Evolutionary conservation across 2,329 filamentous ascomycete species (phyloP).

Genomic region (Penicillium nordicum): DNA sequence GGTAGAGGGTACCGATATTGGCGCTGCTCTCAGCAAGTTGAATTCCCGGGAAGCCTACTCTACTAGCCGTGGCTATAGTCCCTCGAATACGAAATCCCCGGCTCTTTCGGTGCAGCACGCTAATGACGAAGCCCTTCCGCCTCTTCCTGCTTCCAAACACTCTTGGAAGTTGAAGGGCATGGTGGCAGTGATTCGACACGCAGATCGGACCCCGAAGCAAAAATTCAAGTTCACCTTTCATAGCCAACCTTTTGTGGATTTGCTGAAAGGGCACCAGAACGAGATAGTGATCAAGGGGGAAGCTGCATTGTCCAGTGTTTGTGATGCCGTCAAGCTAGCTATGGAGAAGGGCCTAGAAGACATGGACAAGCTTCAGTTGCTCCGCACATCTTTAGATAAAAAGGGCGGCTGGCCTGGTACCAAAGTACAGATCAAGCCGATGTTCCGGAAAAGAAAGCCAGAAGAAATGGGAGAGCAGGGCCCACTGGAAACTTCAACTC

Average conservation of each 20-base stretch:
- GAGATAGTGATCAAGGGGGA: slow-evolving; percentile 93
- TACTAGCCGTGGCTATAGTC: slow-evolving; percentile 20
- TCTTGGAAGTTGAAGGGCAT: slow-evolving; percentile 98
- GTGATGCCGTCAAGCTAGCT: slow-evolving; percentile 80
- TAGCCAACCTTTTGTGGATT: slow-evolving; percentile 88
- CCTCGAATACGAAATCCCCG: slow-evolving; percentile 27
- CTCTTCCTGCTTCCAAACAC: slow-evolving; percentile 72
- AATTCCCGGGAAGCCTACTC: slow-evolving; percentile 24
- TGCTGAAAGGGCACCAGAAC: slow-evolving; percentile 92
- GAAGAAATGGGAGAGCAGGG: slow-evolving; percentile 49
- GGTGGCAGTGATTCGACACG: slow-evolving; percentile 92
- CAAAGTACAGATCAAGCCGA: slow-evolving; percentile 98
- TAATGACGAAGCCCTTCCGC: slow-evolving; percentile 38
- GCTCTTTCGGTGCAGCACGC: slow-evolving; percentile 24
- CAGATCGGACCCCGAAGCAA: slow-evolving; percentile 95
- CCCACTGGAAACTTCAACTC: slow-evolving; percentile 15
- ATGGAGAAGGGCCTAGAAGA: slow-evolving; percentile 79
- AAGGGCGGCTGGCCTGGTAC: slow-evolving; percentile 94
- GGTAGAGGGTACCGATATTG: slow-evolving; percentile 29
- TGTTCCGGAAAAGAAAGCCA: slow-evolving; percentile 87
- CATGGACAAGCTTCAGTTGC: slow-evolving; percentile 73
- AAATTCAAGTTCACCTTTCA: slow-evolving; percentile 99
- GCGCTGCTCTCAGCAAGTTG: slow-evolving; percentile 13
- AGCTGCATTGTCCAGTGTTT: slow-evolving; percentile 80
- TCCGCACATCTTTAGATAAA: slow-evolving; percentile 83